Evolutionary conservation across 108 stramenopile species (phyloP), one percentile per base, ranked within the genome.

Genomic region (Fragilaria radians): DNA sequence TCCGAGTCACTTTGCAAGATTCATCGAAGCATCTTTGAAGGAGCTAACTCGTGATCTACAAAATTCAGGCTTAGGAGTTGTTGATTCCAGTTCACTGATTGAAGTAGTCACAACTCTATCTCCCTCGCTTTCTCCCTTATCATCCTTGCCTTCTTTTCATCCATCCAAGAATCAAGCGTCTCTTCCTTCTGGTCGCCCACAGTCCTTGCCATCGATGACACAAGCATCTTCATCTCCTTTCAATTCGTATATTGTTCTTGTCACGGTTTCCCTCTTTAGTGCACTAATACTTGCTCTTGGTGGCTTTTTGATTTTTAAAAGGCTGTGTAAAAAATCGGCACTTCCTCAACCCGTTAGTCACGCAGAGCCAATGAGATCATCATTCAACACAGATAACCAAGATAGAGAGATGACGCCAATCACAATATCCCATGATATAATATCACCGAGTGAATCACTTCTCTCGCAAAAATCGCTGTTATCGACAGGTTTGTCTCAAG

Each of bases 401-500:
- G n/a, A n/a, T n/a, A n/a, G n/a, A n/a, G n/a, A n/a, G n/a, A n/a
- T n/a, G n/a, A n/a, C n/a, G n/a, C n/a, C n/a, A n/a, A n/a, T n/a
- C n/a, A n/a, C n/a, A n/a, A n/a, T n/a, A n/a, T n/a, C n/a, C n/a
- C 25, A 42, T 33, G 68, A 47, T 46, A 61, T 86, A 5, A 26
- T 82, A 33, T 79, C 78, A 42, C 77, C 70, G 32, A 71, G 57
- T 48, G 79, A 75, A 24, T 79, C 75, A 11, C 34, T 82, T n/a
- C 52, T 67, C 1, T 83, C 82, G 18, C 63, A 69, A 21, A 62
- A 68, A 24, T 84, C 82, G 0, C 63, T 84, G 0, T 27, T 84
- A 2, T 79, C 77, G 17, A 45, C 60, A 4, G 85, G 85, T 21
- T 74, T 71, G 60, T 57, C 66, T 1, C 70, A 59, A 25, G 83